A percentile compares a stretch with the other conserved stretches of the same genome.
These are phyloP conservation scores for Wilhelminamyces savonicus DNA, from an alignment of 805 yeast species.

Conservation along the genomic window DNA sequence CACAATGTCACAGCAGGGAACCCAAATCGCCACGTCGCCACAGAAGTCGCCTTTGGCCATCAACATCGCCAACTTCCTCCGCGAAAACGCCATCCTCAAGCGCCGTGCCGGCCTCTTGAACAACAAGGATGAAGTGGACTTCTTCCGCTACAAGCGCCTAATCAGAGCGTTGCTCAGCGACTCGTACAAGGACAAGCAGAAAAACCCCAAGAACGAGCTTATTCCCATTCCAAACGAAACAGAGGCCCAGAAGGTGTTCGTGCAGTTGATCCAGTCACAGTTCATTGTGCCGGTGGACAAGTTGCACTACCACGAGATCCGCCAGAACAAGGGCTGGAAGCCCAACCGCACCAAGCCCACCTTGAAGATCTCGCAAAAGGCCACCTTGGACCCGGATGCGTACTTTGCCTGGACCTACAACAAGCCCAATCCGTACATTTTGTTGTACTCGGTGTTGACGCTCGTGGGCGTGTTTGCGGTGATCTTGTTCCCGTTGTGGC, in stretches of 20 bases:
- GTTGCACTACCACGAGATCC: constrained; percentile 61
- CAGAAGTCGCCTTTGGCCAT: constrained; percentile 48
- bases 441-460: constrained; percentile 58
- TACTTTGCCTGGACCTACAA: constrained; percentile 83
- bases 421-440: constrained; percentile 61
- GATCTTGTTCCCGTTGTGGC: constrained; percentile 93
- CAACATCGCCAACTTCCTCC: constrained; percentile 65
- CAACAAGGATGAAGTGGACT: constrained; percentile 62
- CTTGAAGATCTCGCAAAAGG: constrained; percentile 48
- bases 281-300: constrained; percentile 73
- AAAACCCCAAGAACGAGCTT: constrained; percentile 38
- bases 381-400: constrained; percentile 54
- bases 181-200: constrained; percentile 53
- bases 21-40: constrained; percentile 8
- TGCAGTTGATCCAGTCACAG: constrained; percentile 64
- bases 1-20: no score
- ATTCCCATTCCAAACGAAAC: constrained; percentile 41
- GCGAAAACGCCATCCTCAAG: constrained; percentile 62
- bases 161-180: constrained; percentile 69
- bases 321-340: constrained; percentile 44
- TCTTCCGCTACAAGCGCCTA: constrained; percentile 83
- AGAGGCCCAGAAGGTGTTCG: constrained; percentile 57
- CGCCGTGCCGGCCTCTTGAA: constrained; percentile 76
- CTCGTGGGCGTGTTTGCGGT: constrained; percentile 57
- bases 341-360: constrained; percentile 64